Conservation (phyloP, 148 eudicot species). For the Heliosperma pusillum region DNA sequence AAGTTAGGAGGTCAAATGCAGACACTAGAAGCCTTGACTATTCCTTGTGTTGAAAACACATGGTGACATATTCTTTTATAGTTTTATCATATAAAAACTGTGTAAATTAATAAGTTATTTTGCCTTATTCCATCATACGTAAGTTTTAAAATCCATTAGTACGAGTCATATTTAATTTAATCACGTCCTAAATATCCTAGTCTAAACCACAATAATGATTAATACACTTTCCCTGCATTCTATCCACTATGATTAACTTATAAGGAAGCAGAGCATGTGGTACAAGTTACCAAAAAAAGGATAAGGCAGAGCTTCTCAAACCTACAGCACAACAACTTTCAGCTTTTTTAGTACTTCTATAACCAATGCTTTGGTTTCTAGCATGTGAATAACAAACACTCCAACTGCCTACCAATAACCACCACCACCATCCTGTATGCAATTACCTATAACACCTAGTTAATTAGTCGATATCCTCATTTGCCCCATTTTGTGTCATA, state of each 20-base stretch:
- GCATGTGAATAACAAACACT: constrained; percentile 17
- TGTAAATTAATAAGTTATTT: not conserved
- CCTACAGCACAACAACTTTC: constrained; percentile 4
- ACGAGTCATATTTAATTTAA: not conserved
- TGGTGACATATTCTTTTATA: not conserved
- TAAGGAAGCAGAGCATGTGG: constrained; percentile 15
- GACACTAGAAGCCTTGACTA: too few relatives aligned
- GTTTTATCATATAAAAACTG: not conserved
- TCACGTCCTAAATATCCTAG: too few relatives aligned
- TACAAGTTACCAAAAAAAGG: constrained; percentile 18
- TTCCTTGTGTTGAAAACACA: not conserved
- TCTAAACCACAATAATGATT: not conserved
- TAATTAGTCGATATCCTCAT: not conserved
- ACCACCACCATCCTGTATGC: too few relatives aligned
- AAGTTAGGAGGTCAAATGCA: not conserved
- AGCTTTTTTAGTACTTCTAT: not conserved
- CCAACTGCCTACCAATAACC: not conserved
- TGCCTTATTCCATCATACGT: not conserved
- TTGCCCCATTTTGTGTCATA: constrained; percentile 8
- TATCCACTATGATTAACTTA: not conserved
- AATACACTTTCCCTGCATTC: not conserved
- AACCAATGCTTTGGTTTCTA: constrained; percentile 18
- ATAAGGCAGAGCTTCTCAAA: not conserved
- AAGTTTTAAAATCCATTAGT: not conserved
- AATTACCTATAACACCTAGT: not conserved